A percentile compares a stretch with the other conserved stretches of the same genome.
Evolutionary conservation across 2,329 filamentous ascomycete species (phyloP).

Genomic region (Cephalotrichum gorgonifer): DNA sequence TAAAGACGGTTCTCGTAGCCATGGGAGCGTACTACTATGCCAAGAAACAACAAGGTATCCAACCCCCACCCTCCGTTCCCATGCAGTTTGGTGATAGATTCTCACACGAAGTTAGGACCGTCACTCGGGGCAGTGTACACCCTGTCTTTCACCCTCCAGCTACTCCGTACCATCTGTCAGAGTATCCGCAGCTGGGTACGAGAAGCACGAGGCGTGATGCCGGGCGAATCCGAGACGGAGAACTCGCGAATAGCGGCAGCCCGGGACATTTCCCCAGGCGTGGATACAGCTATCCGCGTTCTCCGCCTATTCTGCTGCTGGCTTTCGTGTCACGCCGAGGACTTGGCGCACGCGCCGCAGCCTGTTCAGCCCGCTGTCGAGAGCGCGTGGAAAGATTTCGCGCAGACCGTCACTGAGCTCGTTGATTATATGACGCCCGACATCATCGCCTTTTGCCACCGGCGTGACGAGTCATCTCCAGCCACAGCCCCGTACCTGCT

Average conservation of each 20-base stretch:
- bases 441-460: slow-evolving; percentile 3
- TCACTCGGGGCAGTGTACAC: not conserved
- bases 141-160: slow-evolving; percentile 4
- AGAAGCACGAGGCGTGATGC: slow-evolving; percentile 4
- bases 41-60: slow-evolving; percentile 22
- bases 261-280: slow-evolving; percentile 1
- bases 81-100: not conserved
- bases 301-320: slow-evolving; percentile 9
- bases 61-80: not conserved
- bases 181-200: not conserved
- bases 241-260: not conserved
- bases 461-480: not conserved
- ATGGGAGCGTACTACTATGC: slow-evolving; percentile 74
- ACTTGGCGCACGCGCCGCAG: slow-evolving; percentile 2
- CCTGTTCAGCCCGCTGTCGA: slow-evolving; percentile 2
- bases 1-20: slow-evolving; percentile 77
- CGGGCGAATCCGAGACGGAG: not conserved
- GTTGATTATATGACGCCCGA: slow-evolving; percentile 6
- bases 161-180: not conserved
- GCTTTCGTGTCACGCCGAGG: slow-evolving; percentile 7
- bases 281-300: slow-evolving; percentile 8
- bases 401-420: slow-evolving; percentile 7
- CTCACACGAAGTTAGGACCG: not conserved
- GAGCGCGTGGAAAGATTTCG: slow-evolving; percentile 6
- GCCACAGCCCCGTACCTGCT: slow-evolving; percentile 8